phyloP scores from a whole-genome alignment of 768 basidiomycete genomes.

The Roridomyces roridus region DNA sequence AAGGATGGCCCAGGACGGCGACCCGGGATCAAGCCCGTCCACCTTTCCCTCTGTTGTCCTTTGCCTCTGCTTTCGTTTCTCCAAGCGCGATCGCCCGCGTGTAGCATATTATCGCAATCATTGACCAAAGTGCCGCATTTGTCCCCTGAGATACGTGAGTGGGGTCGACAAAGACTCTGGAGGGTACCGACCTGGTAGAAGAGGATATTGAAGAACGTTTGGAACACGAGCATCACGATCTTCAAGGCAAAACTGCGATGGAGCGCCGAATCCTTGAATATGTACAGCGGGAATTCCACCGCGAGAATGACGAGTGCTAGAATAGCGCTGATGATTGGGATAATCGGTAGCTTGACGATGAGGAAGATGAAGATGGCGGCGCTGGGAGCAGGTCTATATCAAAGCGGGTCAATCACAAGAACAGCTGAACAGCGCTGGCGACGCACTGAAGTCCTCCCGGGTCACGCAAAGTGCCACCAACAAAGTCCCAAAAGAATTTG shows the following conservation, averaged over 20 bases:
- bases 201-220: slow-evolving; percentile 65
- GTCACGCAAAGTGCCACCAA: slow-evolving; percentile 78
- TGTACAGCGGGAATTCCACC: slow-evolving; percentile 76
- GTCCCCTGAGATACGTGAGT: slow-evolving; percentile 61
- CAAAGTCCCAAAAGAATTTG: slow-evolving; percentile 97
- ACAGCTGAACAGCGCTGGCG: neutral
- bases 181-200: slow-evolving; percentile 74
- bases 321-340: slow-evolving; percentile 73
- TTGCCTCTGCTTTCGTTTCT: slow-evolving; percentile 73
- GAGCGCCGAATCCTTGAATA: slow-evolving; percentile 57
- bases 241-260: slow-evolving; percentile 71
- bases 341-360: slow-evolving; percentile 78
- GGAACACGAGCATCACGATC: slow-evolving; percentile 67
- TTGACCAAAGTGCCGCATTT: slow-evolving; percentile 81
- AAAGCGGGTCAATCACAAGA: neutral
- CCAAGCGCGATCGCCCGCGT: slow-evolving; percentile 66
- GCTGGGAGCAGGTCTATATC: slow-evolving; percentile 60
- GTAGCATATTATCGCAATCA: slow-evolving; percentile 75
- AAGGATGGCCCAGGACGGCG: slow-evolving; percentile 16
- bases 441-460: slow-evolving; percentile 82
- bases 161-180: neutral
- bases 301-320: slow-evolving; percentile 64
- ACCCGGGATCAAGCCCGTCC: slow-evolving; percentile 55
- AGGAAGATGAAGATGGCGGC: slow-evolving; percentile 69
- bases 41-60: slow-evolving; percentile 63